Conservation (phyloP, 768 basidiomycete genomes). For the Hebeloma cylindrosporum region DNA sequence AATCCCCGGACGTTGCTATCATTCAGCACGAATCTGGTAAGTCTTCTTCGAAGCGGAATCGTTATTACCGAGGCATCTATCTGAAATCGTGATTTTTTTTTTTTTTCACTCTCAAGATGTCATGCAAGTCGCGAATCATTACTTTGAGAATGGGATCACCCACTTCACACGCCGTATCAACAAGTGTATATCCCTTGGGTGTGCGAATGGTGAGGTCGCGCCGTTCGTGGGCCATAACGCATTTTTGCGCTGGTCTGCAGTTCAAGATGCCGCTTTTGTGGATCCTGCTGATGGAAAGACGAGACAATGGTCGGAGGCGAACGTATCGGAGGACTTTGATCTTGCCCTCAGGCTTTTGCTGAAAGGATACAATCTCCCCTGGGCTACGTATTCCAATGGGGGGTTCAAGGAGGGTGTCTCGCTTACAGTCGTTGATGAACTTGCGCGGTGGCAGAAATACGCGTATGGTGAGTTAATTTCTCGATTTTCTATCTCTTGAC, state of each 20-base stretch:
- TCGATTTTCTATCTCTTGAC: conserved; percentile 1
- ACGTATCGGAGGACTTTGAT: conserved; percentile 83
- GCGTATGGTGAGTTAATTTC: conserved; percentile 42
- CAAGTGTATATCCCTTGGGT: conserved; percentile 73
- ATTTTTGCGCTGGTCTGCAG: conserved; percentile 83
- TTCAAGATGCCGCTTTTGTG: conserved; percentile 80
- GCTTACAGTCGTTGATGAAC: conserved; percentile 82
- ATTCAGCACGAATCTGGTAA: conserved; percentile 83
- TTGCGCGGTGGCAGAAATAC: conserved; percentile 88
- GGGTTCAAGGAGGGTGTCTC: conserved; percentile 91
- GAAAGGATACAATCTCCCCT: conserved; percentile 69
- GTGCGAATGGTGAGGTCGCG: conserved; percentile 78
- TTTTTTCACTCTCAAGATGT: conserved; percentile 41
- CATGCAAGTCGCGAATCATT: conserved; percentile 86
- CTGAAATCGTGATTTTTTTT: not conserved
- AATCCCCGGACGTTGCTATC: conserved; percentile 79
- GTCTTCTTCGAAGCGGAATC: too few species aligned
- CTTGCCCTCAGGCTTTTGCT: conserved; percentile 69
- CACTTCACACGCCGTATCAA: conserved; percentile 91
- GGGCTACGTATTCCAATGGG: conserved; percentile 83
- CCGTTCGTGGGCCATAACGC: conserved; percentile 88
- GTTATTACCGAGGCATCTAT: too few species aligned
- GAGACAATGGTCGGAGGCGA: conserved; percentile 76
- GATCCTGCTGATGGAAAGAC: conserved; percentile 60
- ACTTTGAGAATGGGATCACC: conserved; percentile 89